Conservation (phyloP, 257 asterid genomes). For the Nicotiana noctiflora region DNA sequence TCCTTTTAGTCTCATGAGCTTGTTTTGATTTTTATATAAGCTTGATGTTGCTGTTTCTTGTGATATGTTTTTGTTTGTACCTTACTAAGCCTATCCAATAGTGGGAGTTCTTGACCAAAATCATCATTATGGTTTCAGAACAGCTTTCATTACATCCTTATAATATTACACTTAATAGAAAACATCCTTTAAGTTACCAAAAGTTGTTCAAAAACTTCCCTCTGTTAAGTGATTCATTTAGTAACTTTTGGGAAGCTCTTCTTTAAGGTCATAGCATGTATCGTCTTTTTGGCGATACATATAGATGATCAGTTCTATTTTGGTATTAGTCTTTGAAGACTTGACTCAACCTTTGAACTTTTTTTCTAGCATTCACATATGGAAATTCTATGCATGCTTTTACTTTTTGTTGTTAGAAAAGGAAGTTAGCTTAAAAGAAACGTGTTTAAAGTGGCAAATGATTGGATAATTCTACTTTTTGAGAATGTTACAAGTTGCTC, state of each 20-base stretch:
- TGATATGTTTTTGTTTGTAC: neutral
- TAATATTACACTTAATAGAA: too few species aligned
- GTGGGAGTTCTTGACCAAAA: neutral
- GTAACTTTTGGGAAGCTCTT: slow-evolving; percentile 5
- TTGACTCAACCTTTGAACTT: neutral
- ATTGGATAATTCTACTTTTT: neutral
- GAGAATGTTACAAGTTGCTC: neutral
- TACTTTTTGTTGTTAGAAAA: neutral
- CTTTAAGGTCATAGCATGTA: neutral
- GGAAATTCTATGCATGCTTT: slow-evolving; percentile 4
- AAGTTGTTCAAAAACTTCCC: too few species aligned
- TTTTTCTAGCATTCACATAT: neutral
- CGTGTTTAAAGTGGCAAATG: neutral
- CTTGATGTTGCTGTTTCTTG: neutral
- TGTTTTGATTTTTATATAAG: neutral
- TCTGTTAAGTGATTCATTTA: neutral
- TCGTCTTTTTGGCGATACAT: neutral
- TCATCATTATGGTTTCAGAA: too few species aligned
- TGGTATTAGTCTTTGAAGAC: neutral
- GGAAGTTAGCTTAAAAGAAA: neutral
- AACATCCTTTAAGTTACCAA: too few species aligned
- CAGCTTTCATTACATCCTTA: too few species aligned
- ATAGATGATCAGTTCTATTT: neutral
- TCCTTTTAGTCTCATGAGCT: slow-evolving; percentile 1
- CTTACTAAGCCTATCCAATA: neutral